Base-by-base conservation (phyloP, 371 early-diverging fungal species). In the Funneliformis caledonium region DNA sequence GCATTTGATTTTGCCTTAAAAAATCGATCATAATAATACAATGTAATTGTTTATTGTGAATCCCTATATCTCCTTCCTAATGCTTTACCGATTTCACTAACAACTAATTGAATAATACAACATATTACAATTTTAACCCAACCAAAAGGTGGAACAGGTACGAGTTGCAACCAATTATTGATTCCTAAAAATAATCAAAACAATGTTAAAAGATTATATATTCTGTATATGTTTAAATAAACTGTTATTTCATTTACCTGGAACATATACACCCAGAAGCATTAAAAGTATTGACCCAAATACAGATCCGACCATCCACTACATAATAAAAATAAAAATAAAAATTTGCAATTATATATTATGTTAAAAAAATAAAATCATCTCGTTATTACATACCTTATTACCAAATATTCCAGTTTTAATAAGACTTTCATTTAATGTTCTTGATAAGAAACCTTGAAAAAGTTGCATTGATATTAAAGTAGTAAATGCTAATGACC, bases 71-170 rank as follows among this genome's bases (percentile, higher is more conserved):
- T 82, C 76, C 91, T 84, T 67, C 90, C 82, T 7, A 87, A 74
- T 42, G 86, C 47, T 85, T 94, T 97, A 83, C 92, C 86, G 12
- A 88, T 31, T 85, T 97, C 97, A 72, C 93, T 94, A 52, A 92
- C 78, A 0, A 85, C 81, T 22, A 92, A 77, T 74, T 95, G 91
- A 64, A 95, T 83, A 6, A 92, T 82, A 59, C 93, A 91, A 22
- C 94, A 91, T 16, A 90, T 88, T 8, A 87, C 61, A n/a, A 94
- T 88, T 82, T 93, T 92, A 12, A 87, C 90, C 97, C 97, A 97
- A 2, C 92, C 92, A 42, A 84, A 64, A 81, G 92, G 90, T 52
- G 88, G 87, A 50, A 96, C 89, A 56, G 87, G 87, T 0, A 84
- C 87, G 37, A 97, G 84, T 26, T 90, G 89, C 33, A 97, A 85